Evolutionary conservation across 2,329 filamentous ascomycete genomes (phyloP), one percentile per base, ranked within the genome.

Genomic region (Hymenoscyphus infarciens): DNA sequence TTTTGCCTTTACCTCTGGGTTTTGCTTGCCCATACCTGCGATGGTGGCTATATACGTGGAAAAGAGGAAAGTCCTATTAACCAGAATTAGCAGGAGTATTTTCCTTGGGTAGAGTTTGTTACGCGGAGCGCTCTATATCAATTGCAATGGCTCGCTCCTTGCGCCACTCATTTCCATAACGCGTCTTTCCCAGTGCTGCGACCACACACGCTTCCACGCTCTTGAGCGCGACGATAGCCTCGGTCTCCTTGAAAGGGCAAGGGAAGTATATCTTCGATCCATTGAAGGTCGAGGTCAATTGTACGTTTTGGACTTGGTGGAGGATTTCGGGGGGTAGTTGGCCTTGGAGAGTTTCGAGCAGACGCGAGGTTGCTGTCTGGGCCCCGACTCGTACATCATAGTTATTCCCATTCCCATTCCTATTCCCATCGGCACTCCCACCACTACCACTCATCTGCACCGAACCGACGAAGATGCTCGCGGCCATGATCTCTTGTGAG

Each of bases 11-110:
- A 81, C 79, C 52, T 78, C 75, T 3, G 78, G 76, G 65, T 82
- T 74, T 42, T 74, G 73, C 67, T 82, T 83, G 57, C 77, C 76
- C 71, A 83, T 76, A 27, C 82, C 82, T 25, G 80, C 81, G 54
- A 86, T 77, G 10, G 80, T 84, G 45, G 81, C 80, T 53, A 86
- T 73, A 64, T 86, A 86, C 1, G 83, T 81, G 11, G 82, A 84
- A 73, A 85, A 84, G 16, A 86, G 70, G 65, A 85, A 86, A 35
- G 78, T 80, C 2, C 42, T 49, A 49, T 25, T 49, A 11, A 22
- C 10, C 42, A 49, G 8, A 22, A 49, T 49, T 22, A 49, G 42
- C 11, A 49, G 19, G 10, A 22, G 39, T 49, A 19, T 25, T 49
- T 22, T 49, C 22, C 10, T 25, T 22, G 42, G 11, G 42, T 6